Percentiles rank a stretch among this genome's conserved stretches.
phyloP scores from a whole-genome alignment of 192 early-diverging fungal species.

The Phlyctochytrium arcticum region DNA sequence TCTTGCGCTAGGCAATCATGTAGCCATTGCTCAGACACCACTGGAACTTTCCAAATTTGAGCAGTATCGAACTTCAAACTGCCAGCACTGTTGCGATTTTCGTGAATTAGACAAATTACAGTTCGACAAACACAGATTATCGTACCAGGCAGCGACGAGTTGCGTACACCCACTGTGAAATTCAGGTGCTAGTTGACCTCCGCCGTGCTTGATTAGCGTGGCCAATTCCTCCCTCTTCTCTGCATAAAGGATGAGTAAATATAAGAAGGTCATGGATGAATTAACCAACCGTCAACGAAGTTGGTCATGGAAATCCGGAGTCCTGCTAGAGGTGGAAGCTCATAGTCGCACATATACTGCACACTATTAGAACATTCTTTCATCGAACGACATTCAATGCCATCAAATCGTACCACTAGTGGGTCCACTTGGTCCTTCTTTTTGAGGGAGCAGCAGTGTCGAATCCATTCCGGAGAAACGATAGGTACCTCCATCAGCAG shows the following conservation, averaged over 20 bases:
- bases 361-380: background rate
- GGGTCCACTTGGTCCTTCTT: background rate
- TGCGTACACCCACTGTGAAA: slow-evolving; percentile 29
- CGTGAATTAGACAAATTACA: background rate
- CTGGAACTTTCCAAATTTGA: slow-evolving; percentile 7
- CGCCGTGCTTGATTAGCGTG: background rate
- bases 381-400: background rate
- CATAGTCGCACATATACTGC: slow-evolving; percentile 1
- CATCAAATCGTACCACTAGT: background rate
- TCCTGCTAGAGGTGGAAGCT: background rate
- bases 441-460: background rate
- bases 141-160: slow-evolving; percentile 10
- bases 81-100: background rate
- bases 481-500: slow-evolving; percentile 19
- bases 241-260: background rate
- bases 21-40: slow-evolving; percentile 28
- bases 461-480: slow-evolving; percentile 20
- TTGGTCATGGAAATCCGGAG: slow-evolving; percentile 12
- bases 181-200: slow-evolving; percentile 17
- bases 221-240: background rate
- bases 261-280: background rate
- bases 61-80: slow-evolving; percentile 35
- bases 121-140: background rate
- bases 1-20: slow-evolving; percentile 2
- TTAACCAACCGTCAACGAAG: background rate